These are phyloP conservation scores for Coniochaeta pulveracea DNA, from an alignment of 2,329 filamentous ascomycete genomes.

Conservation along the genomic window DNA sequence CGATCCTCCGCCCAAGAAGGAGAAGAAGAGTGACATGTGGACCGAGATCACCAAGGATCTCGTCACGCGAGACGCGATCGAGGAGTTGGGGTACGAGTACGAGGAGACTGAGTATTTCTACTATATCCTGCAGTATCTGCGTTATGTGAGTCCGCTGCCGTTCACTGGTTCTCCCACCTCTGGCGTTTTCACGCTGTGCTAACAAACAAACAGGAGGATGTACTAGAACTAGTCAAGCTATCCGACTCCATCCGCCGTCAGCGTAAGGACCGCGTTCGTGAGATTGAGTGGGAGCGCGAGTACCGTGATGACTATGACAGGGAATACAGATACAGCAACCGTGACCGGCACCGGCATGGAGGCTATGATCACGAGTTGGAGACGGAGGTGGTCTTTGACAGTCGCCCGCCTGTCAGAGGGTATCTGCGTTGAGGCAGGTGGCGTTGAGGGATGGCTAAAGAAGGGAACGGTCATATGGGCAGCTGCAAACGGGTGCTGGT, in stretches of 20 bases:
- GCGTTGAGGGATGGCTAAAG: too few relatives aligned
- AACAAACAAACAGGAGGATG: conserved; percentile 58
- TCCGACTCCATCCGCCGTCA: conserved; percentile 70
- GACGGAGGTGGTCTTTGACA: conserved; percentile 56
- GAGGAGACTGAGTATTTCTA: conserved; percentile 85
- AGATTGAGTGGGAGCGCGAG: conserved; percentile 48
- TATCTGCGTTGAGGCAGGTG: conserved; percentile 17
- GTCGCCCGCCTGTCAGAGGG: conserved; percentile 12
- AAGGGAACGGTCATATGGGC: too few relatives aligned
- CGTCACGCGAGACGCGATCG: conserved; percentile 76
- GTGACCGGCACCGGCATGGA: conserved; percentile 22
- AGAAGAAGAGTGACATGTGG: conserved; percentile 64
- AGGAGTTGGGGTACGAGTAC: conserved; percentile 73
- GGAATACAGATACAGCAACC: conserved; percentile 18
- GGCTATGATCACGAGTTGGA: conserved; percentile 50
- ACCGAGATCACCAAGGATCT: conserved; percentile 95
- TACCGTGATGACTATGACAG: conserved; percentile 38
- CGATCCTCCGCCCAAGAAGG: conserved; percentile 35
- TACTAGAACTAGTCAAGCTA: conserved; percentile 70
- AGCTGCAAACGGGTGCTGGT: too few relatives aligned
- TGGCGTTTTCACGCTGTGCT: conserved; percentile 13
- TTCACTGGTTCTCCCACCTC: conserved; percentile 2
- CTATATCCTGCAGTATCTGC: conserved; percentile 85
- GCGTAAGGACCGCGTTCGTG: conserved; percentile 38
- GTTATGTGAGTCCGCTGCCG: conserved; percentile 55